Evolutionary conservation across 108 stramenopile genomes (phyloP).

Genomic region (Skeletonema tropicum): DNA sequence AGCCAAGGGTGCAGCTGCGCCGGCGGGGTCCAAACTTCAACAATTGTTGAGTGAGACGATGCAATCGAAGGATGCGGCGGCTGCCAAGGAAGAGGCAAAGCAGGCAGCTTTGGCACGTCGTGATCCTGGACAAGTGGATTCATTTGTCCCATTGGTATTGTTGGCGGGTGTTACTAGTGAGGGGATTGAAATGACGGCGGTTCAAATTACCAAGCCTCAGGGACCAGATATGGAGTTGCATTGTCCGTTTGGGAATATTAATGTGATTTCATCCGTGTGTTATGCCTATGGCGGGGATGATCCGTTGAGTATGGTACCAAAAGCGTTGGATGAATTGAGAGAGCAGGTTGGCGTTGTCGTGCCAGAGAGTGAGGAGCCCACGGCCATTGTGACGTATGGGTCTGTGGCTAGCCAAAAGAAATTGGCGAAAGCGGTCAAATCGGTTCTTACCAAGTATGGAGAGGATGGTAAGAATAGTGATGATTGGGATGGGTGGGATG

Average conservation of each 20-base stretch:
- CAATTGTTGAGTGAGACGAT: too few species aligned
- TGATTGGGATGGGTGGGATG: slow-evolving; percentile 64
- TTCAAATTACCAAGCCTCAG: slow-evolving; percentile 43
- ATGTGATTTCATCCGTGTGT: slow-evolving; percentile 37
- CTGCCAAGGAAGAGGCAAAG: slow-evolving; percentile 13
- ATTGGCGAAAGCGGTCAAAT: slow-evolving; percentile 38
- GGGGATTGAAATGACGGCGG: slow-evolving; percentile 43
- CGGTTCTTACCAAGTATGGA: slow-evolving; percentile 46
- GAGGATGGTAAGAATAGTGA: slow-evolving; percentile 42
- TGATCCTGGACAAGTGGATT: slow-evolving; percentile 20
- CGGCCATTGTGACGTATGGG: slow-evolving; percentile 74
- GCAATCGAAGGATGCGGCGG: slow-evolving; percentile 27
- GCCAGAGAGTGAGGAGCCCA: slow-evolving; percentile 74
- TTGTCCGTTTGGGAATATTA: slow-evolving; percentile 45
- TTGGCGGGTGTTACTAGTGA: slow-evolving; percentile 32
- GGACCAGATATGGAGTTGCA: slow-evolving; percentile 34
- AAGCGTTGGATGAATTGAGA: slow-evolving; percentile 61
- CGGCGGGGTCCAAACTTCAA: too few species aligned
- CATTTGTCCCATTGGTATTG: slow-evolving; percentile 30
- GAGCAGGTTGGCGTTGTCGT: slow-evolving; percentile 57
- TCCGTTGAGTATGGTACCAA: slow-evolving; percentile 54
- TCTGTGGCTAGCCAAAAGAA: slow-evolving; percentile 52
- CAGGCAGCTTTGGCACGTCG: slow-evolving; percentile 17
- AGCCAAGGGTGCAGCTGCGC: too few species aligned
- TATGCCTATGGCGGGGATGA: slow-evolving; percentile 49